These are phyloP conservation scores for Catharanthus roseus DNA, from an alignment of 257 asterid species.

Conservation along the genomic window DNA sequence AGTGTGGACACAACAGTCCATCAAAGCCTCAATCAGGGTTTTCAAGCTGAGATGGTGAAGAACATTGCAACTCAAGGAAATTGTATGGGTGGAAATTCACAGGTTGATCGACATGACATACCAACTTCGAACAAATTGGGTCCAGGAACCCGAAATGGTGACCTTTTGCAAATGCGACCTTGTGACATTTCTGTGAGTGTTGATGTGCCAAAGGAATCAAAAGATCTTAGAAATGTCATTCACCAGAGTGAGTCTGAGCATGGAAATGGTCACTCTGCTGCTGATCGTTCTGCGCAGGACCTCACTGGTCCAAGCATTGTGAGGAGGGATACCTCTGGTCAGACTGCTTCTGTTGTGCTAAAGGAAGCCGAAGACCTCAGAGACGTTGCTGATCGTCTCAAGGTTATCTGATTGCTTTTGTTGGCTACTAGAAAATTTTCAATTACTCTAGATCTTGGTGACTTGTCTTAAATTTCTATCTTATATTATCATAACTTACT, in stretches of 20 bases:
- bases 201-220: conserved; percentile 37
- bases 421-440: conserved; percentile 8
- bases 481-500: neutral
- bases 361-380: conserved; percentile 78
- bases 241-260: conserved; percentile 30
- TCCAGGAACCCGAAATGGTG: conserved; percentile 37
- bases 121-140: conserved; percentile 31
- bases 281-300: conserved; percentile 31
- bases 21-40: conserved; percentile 26
- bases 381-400: conserved; percentile 62
- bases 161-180: conserved; percentile 29
- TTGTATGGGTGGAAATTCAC: conserved; percentile 34
- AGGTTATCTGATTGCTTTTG: conserved; percentile 45
- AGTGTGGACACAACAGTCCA: conserved; percentile 21
- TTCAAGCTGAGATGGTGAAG: conserved; percentile 22
- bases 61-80: conserved; percentile 26
- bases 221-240: conserved; percentile 27
- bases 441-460: neutral
- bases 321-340: conserved; percentile 36
- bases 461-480: neutral
- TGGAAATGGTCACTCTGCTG: conserved; percentile 22
- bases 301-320: conserved; percentile 26
- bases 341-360: conserved; percentile 36
- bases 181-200: conserved; percentile 34
- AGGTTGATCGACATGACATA: conserved; percentile 35